Evolutionary conservation across 169 alveolate genomes (phyloP).

Genomic region (Eimeria praecox): DNA sequence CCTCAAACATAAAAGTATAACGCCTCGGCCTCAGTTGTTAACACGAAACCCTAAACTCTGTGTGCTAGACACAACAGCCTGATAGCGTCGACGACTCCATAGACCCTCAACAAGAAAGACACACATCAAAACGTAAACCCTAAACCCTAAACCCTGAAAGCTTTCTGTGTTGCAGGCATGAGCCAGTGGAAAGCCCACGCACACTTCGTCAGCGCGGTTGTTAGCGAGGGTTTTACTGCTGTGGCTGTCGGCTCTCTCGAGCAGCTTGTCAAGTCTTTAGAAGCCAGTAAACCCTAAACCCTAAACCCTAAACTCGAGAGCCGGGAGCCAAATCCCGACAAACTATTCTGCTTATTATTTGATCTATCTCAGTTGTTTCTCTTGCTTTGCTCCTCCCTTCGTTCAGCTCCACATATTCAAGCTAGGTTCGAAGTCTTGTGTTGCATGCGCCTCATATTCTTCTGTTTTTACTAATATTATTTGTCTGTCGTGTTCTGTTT

Average conservation of each 20-base stretch:
- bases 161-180: slow-evolving; percentile 82
- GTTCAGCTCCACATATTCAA: no score
- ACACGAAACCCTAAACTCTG: slow-evolving; percentile 20
- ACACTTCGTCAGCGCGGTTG: slow-evolving; percentile 92
- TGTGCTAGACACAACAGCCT: no score
- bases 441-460: background rate
- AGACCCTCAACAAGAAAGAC: background rate
- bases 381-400: background rate
- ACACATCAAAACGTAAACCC: background rate
- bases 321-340: no score
- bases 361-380: background rate
- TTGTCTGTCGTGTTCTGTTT: background rate
- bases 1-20: no score
- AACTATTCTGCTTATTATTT: background rate
- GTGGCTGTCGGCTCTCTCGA: slow-evolving; percentile 90
- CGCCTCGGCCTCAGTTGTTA: background rate
- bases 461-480: background rate
- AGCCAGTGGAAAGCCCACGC: slow-evolving; percentile 94
- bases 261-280: slow-evolving; percentile 92
- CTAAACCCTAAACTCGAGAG: background rate
- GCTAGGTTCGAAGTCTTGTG: no score
- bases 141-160: slow-evolving; percentile 28
- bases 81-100: no score
- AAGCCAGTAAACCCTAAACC: slow-evolving; percentile 85
- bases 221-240: slow-evolving; percentile 94